Percentiles rank a stretch among this genome's conserved stretches.
These are phyloP conservation scores for Antarctomyces pellizariae DNA, from an alignment of 495 filamentous ascomycete species.

Conservation along the genomic window DNA sequence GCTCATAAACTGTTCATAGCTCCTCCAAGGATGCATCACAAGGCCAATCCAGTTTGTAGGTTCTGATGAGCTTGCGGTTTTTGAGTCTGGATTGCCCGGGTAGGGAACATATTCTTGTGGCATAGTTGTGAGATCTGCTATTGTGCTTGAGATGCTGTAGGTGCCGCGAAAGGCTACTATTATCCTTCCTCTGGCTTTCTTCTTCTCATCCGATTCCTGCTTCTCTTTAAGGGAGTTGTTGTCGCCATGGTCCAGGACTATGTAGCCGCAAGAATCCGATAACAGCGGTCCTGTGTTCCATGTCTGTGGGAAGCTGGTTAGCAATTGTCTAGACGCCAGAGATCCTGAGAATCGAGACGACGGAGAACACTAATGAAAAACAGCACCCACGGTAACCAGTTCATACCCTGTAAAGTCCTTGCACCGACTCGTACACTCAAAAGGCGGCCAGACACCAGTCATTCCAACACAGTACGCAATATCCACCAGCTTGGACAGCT, in stretches of 20 bases:
- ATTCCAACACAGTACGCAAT: slow-evolving; percentile 84
- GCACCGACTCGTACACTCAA: slow-evolving; percentile 67
- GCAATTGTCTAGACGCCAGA: neutral
- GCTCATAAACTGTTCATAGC: no score
- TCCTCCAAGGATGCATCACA: no score
- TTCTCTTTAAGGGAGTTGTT: slow-evolving; percentile 2
- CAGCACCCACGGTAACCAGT: slow-evolving; percentile 45
- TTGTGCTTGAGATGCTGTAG: slow-evolving; percentile 75
- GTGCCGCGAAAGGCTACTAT: slow-evolving; percentile 90
- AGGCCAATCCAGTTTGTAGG: no score
- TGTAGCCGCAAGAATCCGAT: slow-evolving; percentile 82
- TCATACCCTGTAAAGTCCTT: slow-evolving; percentile 55
- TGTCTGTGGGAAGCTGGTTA: slow-evolving; percentile 21
- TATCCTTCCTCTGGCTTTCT: slow-evolving; percentile 23
- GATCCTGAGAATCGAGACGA: neutral
- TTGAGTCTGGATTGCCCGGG: slow-evolving; percentile 26
- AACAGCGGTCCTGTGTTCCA: slow-evolving; percentile 80
- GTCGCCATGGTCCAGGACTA: slow-evolving; percentile 52
- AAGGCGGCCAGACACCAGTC: slow-evolving; percentile 57
- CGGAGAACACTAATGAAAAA: slow-evolving; percentile 18
- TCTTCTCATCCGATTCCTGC: neutral
- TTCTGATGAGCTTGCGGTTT: no score
- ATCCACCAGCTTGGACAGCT: slow-evolving; percentile 70
- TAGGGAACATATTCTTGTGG: slow-evolving; percentile 86
- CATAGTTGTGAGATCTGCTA: slow-evolving; percentile 66